A percentile compares a stretch with the other conserved stretches of the same genome.
Evolutionary conservation across 2,329 filamentous ascomycete species (phyloP).

Genomic region (Penicillium hordei): DNA sequence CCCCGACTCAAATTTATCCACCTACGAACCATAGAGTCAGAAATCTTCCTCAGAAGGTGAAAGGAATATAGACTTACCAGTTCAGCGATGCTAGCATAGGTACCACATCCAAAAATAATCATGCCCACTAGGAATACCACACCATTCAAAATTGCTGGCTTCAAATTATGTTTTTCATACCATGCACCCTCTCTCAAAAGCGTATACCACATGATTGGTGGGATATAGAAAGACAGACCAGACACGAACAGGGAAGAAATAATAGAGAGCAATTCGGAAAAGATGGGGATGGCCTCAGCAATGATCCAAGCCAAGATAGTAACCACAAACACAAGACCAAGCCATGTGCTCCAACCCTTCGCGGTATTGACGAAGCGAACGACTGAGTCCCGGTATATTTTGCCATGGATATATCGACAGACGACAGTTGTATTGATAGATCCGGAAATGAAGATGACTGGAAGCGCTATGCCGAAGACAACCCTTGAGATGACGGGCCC

Average conservation of each 20-base stretch:
- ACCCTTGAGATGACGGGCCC: constrained; percentile 6
- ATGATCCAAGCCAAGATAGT: constrained; percentile 18
- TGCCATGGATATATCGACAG: constrained; percentile 19
- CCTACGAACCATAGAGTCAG: background rate
- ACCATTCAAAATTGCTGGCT: constrained; percentile 9
- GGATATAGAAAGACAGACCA: constrained; percentile 8
- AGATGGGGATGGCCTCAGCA: constrained; percentile 20
- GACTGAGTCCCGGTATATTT: constrained; percentile 12
- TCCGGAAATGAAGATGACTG: constrained; percentile 17
- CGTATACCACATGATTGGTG: constrained; percentile 11
- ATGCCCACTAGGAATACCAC: constrained; percentile 17
- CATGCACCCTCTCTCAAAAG: constrained; percentile 7
- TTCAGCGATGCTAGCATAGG: constrained; percentile 17
- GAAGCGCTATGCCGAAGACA: constrained; percentile 8
- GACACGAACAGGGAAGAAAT: constrained; percentile 10
- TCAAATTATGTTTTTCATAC: constrained; percentile 8
- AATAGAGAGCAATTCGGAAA: constrained; percentile 16
- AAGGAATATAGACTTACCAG: constrained; percentile 5
- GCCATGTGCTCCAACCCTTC: constrained; percentile 19
- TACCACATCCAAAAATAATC: constrained; percentile 17
- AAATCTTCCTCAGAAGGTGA: background rate
- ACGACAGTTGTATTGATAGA: constrained; percentile 20
- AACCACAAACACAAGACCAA: constrained; percentile 8
- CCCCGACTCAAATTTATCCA: constrained; percentile 3
- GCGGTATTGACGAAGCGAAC: constrained; percentile 16